Conservation (phyloP, 306 rosid genomes). For the Cajanus cajan region DNA sequence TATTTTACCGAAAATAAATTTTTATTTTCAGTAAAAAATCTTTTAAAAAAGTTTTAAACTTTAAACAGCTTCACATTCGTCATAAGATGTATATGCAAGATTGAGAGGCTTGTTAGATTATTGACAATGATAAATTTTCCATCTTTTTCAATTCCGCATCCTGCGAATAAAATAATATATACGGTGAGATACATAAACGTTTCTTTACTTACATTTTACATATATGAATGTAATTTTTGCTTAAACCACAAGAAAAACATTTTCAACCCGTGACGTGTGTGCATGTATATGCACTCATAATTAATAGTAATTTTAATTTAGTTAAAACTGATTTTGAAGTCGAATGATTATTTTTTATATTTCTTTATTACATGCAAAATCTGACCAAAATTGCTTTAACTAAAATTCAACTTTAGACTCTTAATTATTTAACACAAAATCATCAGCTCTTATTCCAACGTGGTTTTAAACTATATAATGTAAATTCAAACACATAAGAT, state of each 20-base stretch:
- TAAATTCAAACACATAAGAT: background rate
- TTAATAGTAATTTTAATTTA: no score
- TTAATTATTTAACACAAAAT: background rate
- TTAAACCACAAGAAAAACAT: conserved; percentile 12
- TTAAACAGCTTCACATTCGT: no score
- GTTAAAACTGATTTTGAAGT: background rate
- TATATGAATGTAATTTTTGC: background rate
- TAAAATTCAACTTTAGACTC: background rate
- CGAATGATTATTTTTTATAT: no score
- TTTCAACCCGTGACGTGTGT: background rate
- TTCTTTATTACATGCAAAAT: no score
- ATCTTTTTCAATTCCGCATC: no score
- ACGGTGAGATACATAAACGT: background rate
- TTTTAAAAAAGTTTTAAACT: no score
- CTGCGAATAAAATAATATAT: background rate
- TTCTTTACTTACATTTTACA: background rate
- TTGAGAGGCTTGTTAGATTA: background rate
- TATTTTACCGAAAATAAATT: no score
- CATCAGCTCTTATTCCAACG: background rate
- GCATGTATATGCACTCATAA: background rate
- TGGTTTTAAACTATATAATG: background rate
- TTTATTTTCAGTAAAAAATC: no score
- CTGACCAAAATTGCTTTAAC: background rate
- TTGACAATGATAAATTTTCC: background rate
- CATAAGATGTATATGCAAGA: background rate